Percentiles rank a stretch among this genome's conserved stretches.
Evolutionary conservation across 2,329 filamentous ascomycete genomes (phyloP).

Genomic region (Remersonia thermophila): DNA sequence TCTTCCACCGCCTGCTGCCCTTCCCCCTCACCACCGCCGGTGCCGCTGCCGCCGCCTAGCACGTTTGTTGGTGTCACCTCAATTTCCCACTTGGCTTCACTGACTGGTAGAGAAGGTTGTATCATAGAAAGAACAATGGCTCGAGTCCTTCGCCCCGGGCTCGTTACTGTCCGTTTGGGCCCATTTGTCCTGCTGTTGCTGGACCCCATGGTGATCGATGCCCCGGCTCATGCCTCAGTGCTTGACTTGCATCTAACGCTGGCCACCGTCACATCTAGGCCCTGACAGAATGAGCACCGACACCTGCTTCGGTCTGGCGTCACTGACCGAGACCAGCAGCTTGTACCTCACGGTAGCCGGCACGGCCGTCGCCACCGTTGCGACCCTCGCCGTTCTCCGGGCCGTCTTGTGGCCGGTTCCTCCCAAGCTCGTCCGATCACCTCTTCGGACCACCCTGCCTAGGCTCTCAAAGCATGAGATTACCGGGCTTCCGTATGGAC

Average conservation of each 20-base stretch:
- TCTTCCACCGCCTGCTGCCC: no score
- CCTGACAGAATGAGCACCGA: constrained; percentile 1
- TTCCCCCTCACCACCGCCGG: no score
- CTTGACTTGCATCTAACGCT: not conserved
- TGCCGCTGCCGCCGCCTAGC: no score
- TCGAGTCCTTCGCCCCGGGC: not conserved
- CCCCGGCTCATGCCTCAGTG: no score
- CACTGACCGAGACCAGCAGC: not conserved
- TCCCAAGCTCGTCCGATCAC: constrained; percentile 14
- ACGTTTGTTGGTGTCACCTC: no score
- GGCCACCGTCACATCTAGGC: no score
- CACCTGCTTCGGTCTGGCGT: constrained; percentile 1
- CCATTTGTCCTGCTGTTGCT: no score
- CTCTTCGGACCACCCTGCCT: constrained; percentile 17
- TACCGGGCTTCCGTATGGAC: constrained; percentile 39
- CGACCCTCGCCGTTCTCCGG: constrained; percentile 14
- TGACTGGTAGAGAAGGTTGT: not conserved
- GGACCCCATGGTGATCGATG: not conserved
- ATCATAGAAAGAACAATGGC: no score
- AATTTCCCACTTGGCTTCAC: not conserved
- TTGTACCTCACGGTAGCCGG: constrained; percentile 11
- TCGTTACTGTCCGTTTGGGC: no score
- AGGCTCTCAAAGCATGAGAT: constrained; percentile 15
- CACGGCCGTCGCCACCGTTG: constrained; percentile 15
- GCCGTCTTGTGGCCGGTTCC: constrained; percentile 16